phyloP scores from a whole-genome alignment of 495 filamentous ascomycete genomes.

The Penicillium alfredii region DNA sequence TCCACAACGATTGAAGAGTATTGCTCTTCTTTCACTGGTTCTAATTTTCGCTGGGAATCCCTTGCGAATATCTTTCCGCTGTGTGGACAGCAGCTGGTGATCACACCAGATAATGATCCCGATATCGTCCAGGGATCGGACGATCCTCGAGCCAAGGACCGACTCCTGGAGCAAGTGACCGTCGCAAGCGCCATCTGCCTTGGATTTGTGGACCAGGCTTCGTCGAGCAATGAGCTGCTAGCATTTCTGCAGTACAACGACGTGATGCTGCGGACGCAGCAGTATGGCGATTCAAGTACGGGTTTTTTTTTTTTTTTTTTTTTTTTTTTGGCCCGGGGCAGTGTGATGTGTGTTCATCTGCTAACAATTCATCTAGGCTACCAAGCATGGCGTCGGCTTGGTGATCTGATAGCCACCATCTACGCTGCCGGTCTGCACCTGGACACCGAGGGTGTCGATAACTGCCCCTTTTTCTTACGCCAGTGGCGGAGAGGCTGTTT shows the following conservation, averaged over 20 bases:
- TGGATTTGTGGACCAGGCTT: conserved; percentile 41
- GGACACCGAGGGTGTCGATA: conserved; percentile 35
- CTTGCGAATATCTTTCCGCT: conserved; percentile 48
- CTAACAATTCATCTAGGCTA: conserved; percentile 32
- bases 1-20: conserved; percentile 33
- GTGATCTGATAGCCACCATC: conserved; percentile 47
- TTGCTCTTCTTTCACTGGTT: conserved; percentile 42
- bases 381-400: conserved; percentile 47
- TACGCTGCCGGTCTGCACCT: conserved; percentile 55
- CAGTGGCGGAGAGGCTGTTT: conserved; percentile 50
- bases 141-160: conserved; percentile 20
- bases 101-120: conserved; percentile 34
- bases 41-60: conserved; percentile 54
- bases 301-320: conserved; percentile 10
- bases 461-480: conserved; percentile 46
- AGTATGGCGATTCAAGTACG: conserved; percentile 50
- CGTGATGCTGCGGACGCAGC: conserved; percentile 38
- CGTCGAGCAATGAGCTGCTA: conserved; percentile 43
- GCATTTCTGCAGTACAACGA: conserved; percentile 41
- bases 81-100: conserved; percentile 38
- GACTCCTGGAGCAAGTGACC: conserved; percentile 32
- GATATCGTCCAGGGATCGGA: conserved; percentile 19
- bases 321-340: too few relatives aligned
- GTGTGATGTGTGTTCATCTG: too few relatives aligned
- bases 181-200: conserved; percentile 41